phyloP scores from a whole-genome alignment of 2,329 filamentous ascomycete species.

The Cladosporium austrohemisphaericum region DNA sequence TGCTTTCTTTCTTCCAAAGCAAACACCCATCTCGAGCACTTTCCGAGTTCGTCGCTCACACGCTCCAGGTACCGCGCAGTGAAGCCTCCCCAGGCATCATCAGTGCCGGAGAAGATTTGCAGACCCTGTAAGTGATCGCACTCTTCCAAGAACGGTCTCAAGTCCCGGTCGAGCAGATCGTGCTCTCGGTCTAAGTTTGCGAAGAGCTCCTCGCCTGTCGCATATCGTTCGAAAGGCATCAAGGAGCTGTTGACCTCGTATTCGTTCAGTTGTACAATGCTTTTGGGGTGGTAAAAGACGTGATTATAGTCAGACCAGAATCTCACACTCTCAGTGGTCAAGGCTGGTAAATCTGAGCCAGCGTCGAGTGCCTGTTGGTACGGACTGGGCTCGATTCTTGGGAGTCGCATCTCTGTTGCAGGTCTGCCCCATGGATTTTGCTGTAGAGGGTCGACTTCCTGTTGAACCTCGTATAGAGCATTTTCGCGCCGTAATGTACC shows the following conservation, averaged over 20 bases:
- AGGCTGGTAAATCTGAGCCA: constrained; percentile 59
- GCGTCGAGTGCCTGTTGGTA: constrained; percentile 79
- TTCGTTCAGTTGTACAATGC: constrained; percentile 80
- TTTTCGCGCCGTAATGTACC: constrained; percentile 85
- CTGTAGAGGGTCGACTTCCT: constrained; percentile 36
- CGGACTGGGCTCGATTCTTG: constrained; percentile 63
- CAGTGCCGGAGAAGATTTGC: constrained; percentile 56
- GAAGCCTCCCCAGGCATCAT: constrained; percentile 52
- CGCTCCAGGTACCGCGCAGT: constrained; percentile 52
- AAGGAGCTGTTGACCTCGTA: constrained; percentile 77
- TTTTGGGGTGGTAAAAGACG: constrained; percentile 86
- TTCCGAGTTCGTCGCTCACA: constrained; percentile 85
- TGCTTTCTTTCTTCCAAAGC: constrained; percentile 62
- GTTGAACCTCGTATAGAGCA: constrained; percentile 69
- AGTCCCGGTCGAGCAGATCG: constrained; percentile 84
- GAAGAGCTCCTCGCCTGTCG: constrained; percentile 69
- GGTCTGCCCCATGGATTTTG: constrained; percentile 57
- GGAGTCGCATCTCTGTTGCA: constrained; percentile 64
- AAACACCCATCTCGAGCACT: constrained; percentile 83
- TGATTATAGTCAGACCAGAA: constrained; percentile 97
- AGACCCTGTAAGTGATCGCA: constrained; percentile 88
- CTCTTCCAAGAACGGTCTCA: constrained; percentile 85
- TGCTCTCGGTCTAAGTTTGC: constrained; percentile 57
- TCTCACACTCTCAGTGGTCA: constrained; percentile 69
- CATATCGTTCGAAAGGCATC: constrained; percentile 78